Conservation (phyloP, 2,329 filamentous ascomycete genomes). For the Talaromyces sp. region DNA sequence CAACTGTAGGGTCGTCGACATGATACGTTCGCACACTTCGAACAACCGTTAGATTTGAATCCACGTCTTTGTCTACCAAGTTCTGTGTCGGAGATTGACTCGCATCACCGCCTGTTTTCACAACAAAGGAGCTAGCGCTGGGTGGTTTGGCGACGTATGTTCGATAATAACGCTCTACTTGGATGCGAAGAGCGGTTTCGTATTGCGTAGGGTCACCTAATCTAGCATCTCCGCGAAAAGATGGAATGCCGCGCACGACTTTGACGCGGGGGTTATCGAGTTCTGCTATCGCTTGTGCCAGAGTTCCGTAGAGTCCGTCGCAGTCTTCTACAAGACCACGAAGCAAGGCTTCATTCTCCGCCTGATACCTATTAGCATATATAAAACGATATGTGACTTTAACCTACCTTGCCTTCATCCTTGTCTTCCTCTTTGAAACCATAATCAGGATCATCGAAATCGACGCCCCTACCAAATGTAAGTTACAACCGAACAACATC, state of each 20-base stretch:
- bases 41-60: conserved; percentile 60
- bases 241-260: conserved; percentile 67
- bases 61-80: conserved; percentile 21
- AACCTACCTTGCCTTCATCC: conserved; percentile 60
- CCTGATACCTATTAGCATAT: conserved; percentile 38
- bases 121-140: conserved; percentile 73
- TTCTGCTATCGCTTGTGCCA: conserved; percentile 79
- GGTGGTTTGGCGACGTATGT: conserved; percentile 73
- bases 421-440: conserved; percentile 93
- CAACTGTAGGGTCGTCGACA: conserved; percentile 68
- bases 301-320: conserved; percentile 73
- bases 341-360: conserved; percentile 69
- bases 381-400: background rate
- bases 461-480: conserved; percentile 64
- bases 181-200: conserved; percentile 72
- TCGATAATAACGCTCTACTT: conserved; percentile 86
- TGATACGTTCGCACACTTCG: conserved; percentile 75
- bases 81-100: conserved; percentile 52
- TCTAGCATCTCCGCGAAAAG: conserved; percentile 74
- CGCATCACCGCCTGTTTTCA: conserved; percentile 48
- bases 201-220: conserved; percentile 75
- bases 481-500: conserved; percentile 20
- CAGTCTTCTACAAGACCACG: conserved; percentile 65
- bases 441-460: conserved; percentile 88
- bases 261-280: conserved; percentile 76